Percentiles rank a stretch among this genome's conserved stretches.
These are phyloP conservation scores for Spencermartinsiella europaea DNA, from an alignment of 805 yeast genomes.

Conservation along the genomic window DNA sequence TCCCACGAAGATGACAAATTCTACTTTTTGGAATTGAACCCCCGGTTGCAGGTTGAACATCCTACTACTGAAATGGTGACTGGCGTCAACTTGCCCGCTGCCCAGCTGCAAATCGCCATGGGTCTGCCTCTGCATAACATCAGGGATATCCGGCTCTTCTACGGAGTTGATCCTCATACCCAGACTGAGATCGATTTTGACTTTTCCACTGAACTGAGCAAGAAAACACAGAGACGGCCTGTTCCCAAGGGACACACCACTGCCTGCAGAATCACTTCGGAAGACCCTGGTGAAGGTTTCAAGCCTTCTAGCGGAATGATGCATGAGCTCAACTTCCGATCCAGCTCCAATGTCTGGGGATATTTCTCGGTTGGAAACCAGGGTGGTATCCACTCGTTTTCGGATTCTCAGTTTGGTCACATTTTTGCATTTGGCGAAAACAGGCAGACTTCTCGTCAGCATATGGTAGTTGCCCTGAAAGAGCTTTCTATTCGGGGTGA, in stretches of 20 bases:
- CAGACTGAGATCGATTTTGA: constrained; percentile 87
- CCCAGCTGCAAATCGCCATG: constrained; percentile 98
- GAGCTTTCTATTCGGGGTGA: constrained; percentile 98
- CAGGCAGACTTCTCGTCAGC: constrained; percentile 95
- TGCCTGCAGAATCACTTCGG: constrained; percentile 98
- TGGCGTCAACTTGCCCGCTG: constrained; percentile 97
- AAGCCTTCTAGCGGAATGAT: constrained; percentile 97
- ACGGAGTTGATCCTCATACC: constrained; percentile 95
- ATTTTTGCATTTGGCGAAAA: constrained; percentile 98
- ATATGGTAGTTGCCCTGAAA: constrained; percentile 97
- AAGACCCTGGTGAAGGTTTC: constrained; percentile 99
- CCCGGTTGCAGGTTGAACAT: constrained; percentile 99
- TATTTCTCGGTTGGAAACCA: constrained; percentile 95
- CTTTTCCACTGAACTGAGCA: constrained; percentile 66
- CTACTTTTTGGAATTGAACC: constrained; percentile 93
- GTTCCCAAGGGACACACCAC: constrained; percentile 98
- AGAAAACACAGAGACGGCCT: constrained; percentile 82
- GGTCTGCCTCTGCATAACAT: constrained; percentile 97
- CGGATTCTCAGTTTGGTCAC: constrained; percentile 98
- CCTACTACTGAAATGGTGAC: constrained; percentile 99
- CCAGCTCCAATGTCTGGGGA: constrained; percentile 99
- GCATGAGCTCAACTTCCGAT: constrained; percentile 94
- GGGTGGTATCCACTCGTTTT: constrained; percentile 95
- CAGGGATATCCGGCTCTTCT: constrained; percentile 83
- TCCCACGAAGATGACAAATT: constrained; percentile 92